Evolutionary conservation across 495 filamentous ascomycete genomes (phyloP).

Genomic region (Massariosphaeria phaeospora): DNA sequence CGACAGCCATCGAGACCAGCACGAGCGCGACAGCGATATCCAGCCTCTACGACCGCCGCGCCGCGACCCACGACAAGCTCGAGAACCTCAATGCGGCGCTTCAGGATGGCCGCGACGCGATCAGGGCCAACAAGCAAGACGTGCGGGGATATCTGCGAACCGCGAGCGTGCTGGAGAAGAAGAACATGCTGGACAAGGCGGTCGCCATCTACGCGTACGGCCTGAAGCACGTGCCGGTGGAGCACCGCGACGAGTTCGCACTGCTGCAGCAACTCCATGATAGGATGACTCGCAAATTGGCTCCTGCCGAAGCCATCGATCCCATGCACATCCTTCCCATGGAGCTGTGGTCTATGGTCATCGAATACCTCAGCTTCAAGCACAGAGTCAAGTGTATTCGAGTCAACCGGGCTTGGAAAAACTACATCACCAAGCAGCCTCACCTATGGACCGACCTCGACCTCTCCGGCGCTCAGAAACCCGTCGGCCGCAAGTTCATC

Average conservation of each 20-base stretch:
- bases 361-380: conserved; percentile 37
- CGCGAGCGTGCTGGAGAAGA: conserved; percentile 55
- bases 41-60: conserved; percentile 55
- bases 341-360: conserved; percentile 38
- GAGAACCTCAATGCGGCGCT: conserved; percentile 51
- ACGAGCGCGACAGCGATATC: conserved; percentile 22
- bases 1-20: conserved; percentile 31
- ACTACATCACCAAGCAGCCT: conserved; percentile 44
- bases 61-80: conserved; percentile 57
- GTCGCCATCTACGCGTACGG: conserved; percentile 59
- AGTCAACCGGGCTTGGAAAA: conserved; percentile 52
- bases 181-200: conserved; percentile 51
- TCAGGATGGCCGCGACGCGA: conserved; percentile 57
- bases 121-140: conserved; percentile 48
- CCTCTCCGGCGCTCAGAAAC: conserved; percentile 43
- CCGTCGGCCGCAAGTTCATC: conserved; percentile 43
- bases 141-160: conserved; percentile 62
- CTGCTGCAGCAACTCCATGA: conserved; percentile 45
- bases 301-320: conserved; percentile 38
- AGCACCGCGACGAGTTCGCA: too few relatives aligned
- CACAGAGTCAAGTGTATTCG: conserved; percentile 42
- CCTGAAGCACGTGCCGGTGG: conserved; percentile 47
- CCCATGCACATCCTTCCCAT: conserved; percentile 35
- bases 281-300: conserved; percentile 41
- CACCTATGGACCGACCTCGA: conserved; percentile 52